A percentile compares a stretch with the other conserved stretches of the same genome.
Evolutionary conservation across 306 rosid genomes (phyloP).

Genomic region (Arachis hypogaea): DNA sequence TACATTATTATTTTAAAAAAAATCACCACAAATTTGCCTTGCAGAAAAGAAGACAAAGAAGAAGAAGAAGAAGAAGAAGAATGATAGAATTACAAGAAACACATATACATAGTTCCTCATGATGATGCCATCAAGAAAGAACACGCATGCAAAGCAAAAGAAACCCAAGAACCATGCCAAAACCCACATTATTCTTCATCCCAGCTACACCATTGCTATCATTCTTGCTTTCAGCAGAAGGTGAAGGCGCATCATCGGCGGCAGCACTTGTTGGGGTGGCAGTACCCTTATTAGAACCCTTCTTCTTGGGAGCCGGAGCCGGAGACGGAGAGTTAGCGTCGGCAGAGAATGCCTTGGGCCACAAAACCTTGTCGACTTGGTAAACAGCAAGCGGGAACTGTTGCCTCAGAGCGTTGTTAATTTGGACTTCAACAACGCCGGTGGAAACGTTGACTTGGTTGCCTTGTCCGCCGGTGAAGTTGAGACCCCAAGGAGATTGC

Average conservation of each 20-base stretch:
- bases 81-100: not conserved
- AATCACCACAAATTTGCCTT: not conserved
- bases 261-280: not conserved
- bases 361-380: constrained; percentile 66
- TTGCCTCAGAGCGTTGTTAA: constrained; percentile 67
- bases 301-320: constrained; percentile 47
- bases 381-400: constrained; percentile 64
- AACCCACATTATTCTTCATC: constrained; percentile 26
- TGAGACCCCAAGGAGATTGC: constrained; percentile 67
- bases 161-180: constrained; percentile 47
- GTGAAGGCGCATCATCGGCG: constrained; percentile 32
- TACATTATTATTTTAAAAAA: constrained; percentile 21
- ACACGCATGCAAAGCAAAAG: constrained; percentile 48
- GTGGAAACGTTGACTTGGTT: constrained; percentile 75
- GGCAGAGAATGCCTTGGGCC: constrained; percentile 61
- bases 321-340: constrained; percentile 46
- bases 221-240: constrained; percentile 6
- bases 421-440: constrained; percentile 47
- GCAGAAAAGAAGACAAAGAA: not conserved
- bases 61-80: not conserved
- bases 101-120: not conserved
- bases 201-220: constrained; percentile 24
- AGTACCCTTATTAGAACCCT: constrained; percentile 32
- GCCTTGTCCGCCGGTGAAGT: constrained; percentile 71
- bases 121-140: constrained; percentile 35